phyloP scores from a whole-genome alignment of 2,329 filamentous ascomycete species.

The Colletotrichum somersetense region DNA sequence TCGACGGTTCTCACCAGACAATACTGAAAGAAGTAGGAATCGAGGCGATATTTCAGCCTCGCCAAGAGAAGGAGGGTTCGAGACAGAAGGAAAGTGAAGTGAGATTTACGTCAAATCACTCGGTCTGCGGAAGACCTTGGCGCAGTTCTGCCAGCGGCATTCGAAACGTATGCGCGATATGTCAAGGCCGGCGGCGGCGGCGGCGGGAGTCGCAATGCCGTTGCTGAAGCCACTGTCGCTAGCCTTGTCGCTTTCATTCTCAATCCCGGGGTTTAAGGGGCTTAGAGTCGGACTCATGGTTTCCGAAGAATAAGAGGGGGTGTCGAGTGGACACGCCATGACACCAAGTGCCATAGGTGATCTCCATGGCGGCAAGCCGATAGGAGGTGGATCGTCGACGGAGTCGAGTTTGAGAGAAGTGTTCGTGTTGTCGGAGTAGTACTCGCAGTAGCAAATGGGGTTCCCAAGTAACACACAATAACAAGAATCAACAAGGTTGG shows the following conservation, averaged over 20 bases:
- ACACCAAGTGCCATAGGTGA: slow-evolving; percentile 43
- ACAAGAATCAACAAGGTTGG: slow-evolving; percentile 41
- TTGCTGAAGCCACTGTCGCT: slow-evolving; percentile 35
- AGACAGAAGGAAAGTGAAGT: slow-evolving; percentile 6
- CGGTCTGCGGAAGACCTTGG: slow-evolving; percentile 39
- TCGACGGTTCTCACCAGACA: not conserved
- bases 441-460: slow-evolving; percentile 40
- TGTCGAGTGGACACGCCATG: slow-evolving; percentile 43
- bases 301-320: slow-evolving; percentile 43
- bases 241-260: slow-evolving; percentile 39
- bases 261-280: slow-evolving; percentile 36
- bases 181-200: slow-evolving; percentile 13
- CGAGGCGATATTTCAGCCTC: not conserved
- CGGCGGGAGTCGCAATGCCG: slow-evolving; percentile 23
- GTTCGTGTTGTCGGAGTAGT: slow-evolving; percentile 30
- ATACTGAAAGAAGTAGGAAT: not conserved
- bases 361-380: slow-evolving; percentile 38
- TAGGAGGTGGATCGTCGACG: slow-evolving; percentile 37
- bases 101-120: slow-evolving; percentile 43
- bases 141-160: slow-evolving; percentile 39
- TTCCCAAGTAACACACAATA: slow-evolving; percentile 42
- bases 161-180: slow-evolving; percentile 36
- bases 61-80: not conserved
- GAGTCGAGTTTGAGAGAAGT: slow-evolving; percentile 28
- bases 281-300: slow-evolving; percentile 40